Evolutionary conservation across 176 grass and related monocot genomes (phyloP), one percentile per base, ranked within the genome.

Genomic region (Aegilops bicornis): DNA sequence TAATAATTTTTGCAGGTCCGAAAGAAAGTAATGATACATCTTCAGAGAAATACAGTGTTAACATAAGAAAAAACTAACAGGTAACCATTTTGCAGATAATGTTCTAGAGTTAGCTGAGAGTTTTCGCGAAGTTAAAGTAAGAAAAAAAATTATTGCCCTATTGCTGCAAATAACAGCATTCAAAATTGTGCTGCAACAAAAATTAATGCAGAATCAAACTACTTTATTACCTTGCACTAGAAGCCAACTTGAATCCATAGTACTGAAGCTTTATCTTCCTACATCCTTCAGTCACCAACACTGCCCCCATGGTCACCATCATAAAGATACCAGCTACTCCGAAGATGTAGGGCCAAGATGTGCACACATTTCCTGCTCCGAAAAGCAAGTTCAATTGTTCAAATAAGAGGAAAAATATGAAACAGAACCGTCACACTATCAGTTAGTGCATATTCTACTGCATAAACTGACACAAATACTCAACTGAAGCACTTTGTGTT

Each of bases 261-360:
- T 98, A 98, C 48, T 89, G 90, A 89, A 98, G 89, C 66, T 98
- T 98, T 86, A 98, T 94, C 82, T 98, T 98, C 87, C 96, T 98
- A 83, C 90, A 94, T 82, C 93, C 94, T 92, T 98, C 93, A 63
- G 96, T 98, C 82, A 98, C 85, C 50, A 96, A 65, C 52, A 98
- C 96, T 80, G 93, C 96, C 85, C 96, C 91, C 96, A 98, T 96
- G 48, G 96, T 98, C 42, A 98, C 76, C 22, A 91, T 79, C 47
- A 88, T 90, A 87, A 98, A 98, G 78, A 91, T 91, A 59, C 88
- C 96, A 90, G 85, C 63, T 84, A 96, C 73, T 78, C 90, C 92
- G 82, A 94, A 71, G 47, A 96, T 80, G 84, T 96, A 98, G 36
- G 88, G 88, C 96, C 96, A 98, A 89, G 33, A 94, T 8, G 50